Percentiles rank a stretch among this genome's conserved stretches.
phyloP scores from a whole-genome alignment of 2,329 filamentous ascomycete genomes.

The Calycina herbarum region DNA sequence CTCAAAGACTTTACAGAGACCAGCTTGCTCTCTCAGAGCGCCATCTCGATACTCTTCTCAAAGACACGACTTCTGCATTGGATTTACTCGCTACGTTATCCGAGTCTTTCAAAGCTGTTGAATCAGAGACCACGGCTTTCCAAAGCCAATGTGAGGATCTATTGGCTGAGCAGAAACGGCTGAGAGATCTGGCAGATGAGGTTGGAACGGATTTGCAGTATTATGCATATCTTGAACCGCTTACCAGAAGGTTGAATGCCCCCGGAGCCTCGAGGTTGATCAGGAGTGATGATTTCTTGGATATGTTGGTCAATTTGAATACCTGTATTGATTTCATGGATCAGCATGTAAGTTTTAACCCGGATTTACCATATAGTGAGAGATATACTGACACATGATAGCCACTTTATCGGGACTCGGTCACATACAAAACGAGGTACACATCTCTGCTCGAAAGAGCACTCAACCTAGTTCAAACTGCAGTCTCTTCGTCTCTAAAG shows the following conservation, averaged over 20 bases:
- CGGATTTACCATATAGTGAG: not conserved
- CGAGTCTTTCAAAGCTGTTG: conserved; percentile 82
- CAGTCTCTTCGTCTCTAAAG: conserved; percentile 40
- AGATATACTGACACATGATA: conserved; percentile 37
- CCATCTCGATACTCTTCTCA: conserved; percentile 77
- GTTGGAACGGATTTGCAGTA: conserved; percentile 90
- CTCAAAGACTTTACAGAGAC: conserved; percentile 68
- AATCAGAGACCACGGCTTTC: conserved; percentile 89
- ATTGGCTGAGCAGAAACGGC: conserved; percentile 74
- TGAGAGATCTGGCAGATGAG: conserved; percentile 77
- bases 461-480: conserved; percentile 54
- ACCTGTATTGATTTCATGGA: conserved; percentile 93
- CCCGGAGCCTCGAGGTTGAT: conserved; percentile 86
- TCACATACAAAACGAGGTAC: conserved; percentile 85
- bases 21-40: conserved; percentile 78
- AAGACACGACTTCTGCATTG: conserved; percentile 75
- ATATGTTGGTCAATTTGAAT: conserved; percentile 85
- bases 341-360: conserved; percentile 61
- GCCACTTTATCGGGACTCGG: conserved; percentile 82
- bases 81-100: conserved; percentile 76
- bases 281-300: conserved; percentile 78
- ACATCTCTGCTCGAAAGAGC: conserved; percentile 72
- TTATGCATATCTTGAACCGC: conserved; percentile 89
- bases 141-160: conserved; percentile 89
- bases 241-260: conserved; percentile 86